Base-by-base conservation (phyloP, 2,329 filamentous ascomycete species). In the Pseudogymnoascus sp. region DNA sequence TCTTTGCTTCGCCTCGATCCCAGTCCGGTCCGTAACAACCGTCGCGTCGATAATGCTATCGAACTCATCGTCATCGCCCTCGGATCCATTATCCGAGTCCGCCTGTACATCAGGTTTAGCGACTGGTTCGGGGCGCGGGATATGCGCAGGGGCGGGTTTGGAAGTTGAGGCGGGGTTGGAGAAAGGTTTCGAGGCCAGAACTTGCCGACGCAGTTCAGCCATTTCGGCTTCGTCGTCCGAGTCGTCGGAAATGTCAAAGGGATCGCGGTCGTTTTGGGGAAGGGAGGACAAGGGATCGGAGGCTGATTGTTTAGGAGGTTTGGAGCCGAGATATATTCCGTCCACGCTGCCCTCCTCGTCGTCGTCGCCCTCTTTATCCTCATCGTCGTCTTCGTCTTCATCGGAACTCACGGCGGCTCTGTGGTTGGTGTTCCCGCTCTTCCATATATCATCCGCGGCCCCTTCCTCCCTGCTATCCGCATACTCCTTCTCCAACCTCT, bases 41-140 rank as follows among this genome's bases (percentile, higher is more conserved):
- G 91, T 93, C 0, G 94, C 93, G 68, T 92, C 86, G 71, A 97
- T 96, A 74, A 99, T 95, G 67, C 88, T 88, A 71, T 97, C 93
- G 71, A 97, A 96, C 59, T 91, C 88, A 55, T 89, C 89, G 61
- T 94, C 88, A 58, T 73, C 70, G 4, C 62, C 73, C 5, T 59
- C 58, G 4, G 33, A 39, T 31, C 77, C 82, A 62, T 88, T 84
- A 65, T 91, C 89, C 3, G 87, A 90, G 64, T 89, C 89, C 1
- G 89, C 86, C 70, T 89, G 85, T 2, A 83, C 83, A 61, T 90
- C 85, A 0, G 85, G 84, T 0, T 82, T 80, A 35, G 80, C 79
- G 61, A 80, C 69, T 13, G 74, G 75, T 63, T 84, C 80, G 1
- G 85, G 84, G 36, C 82, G 79, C 7, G 84, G 74, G 64, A 91